A percentile compares a stretch with the other conserved stretches of the same genome.
Conservation (phyloP, 1,284 basidiomycete species). For the Heterobasidion parviporum region DNA sequence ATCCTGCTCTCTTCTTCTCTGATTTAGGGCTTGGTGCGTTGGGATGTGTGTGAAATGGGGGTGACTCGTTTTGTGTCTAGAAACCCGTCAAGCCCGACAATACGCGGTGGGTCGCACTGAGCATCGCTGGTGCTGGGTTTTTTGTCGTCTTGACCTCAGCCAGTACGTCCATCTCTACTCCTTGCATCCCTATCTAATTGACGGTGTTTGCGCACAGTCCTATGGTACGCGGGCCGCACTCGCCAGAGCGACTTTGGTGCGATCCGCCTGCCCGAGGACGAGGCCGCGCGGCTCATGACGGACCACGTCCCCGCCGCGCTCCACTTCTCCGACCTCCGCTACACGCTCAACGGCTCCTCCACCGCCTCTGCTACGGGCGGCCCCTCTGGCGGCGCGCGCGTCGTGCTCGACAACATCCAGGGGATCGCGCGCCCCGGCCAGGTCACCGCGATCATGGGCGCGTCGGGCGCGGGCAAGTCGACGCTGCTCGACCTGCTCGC, state of each 20-base stretch:
- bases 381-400: slow-evolving; percentile 33
- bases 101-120: slow-evolving; percentile 76
- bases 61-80: slow-evolving; percentile 22
- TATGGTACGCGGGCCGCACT: slow-evolving; percentile 85
- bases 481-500: slow-evolving; percentile 95
- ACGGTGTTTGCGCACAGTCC: too few relatives aligned
- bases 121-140: slow-evolving; percentile 71
- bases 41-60: too few relatives aligned
- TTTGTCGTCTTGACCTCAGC: slow-evolving; percentile 53
- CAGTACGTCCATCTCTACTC: slow-evolving; percentile 25
- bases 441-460: slow-evolving; percentile 92
- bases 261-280: slow-evolving; percentile 75
- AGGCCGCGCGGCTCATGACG: slow-evolving; percentile 79
- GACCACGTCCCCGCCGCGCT: slow-evolving; percentile 91
- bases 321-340: slow-evolving; percentile 82
- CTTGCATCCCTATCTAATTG: too few relatives aligned
- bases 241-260: slow-evolving; percentile 64
- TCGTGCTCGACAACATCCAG: slow-evolving; percentile 73
- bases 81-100: slow-evolving; percentile 75
- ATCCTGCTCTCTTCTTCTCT: too few relatives aligned
- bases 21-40: too few relatives aligned
- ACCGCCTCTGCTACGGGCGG: too few relatives aligned
- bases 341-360: slow-evolving; percentile 39
- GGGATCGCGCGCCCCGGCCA: slow-evolving; percentile 84
- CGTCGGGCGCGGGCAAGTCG: slow-evolving; percentile 94